A percentile compares a stretch with the other conserved stretches of the same genome.
These are phyloP conservation scores for Austroboletus rostrupii DNA, from an alignment of 1,284 basidiomycete species.

Conservation along the genomic window DNA sequence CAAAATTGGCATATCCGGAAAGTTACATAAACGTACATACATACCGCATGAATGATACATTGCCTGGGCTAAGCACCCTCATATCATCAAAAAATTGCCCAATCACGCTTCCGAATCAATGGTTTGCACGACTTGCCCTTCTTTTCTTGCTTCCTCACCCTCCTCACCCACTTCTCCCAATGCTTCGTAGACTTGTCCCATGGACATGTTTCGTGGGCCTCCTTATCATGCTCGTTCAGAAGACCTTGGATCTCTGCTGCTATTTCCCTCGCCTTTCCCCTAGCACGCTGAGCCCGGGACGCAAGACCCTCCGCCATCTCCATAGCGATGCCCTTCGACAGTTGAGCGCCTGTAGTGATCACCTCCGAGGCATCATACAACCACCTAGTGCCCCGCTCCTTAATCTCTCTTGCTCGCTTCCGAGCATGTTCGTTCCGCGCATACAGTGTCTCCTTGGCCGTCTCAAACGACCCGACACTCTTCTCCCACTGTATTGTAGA, in stretches of 20 bases:
- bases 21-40: slow-evolving; percentile 22
- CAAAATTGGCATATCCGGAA: slow-evolving; percentile 7
- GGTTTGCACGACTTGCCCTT: slow-evolving; percentile 14
- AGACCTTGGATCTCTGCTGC: slow-evolving; percentile 27
- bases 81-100: slow-evolving; percentile 9
- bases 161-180: slow-evolving; percentile 23
- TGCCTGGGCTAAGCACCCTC: not conserved
- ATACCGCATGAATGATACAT: slow-evolving; percentile 5
- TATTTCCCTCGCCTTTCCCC: slow-evolving; percentile 44
- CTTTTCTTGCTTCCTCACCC: slow-evolving; percentile 5
- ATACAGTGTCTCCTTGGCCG: slow-evolving; percentile 39
- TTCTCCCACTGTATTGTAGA: slow-evolving; percentile 40
- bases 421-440: slow-evolving; percentile 55
- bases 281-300: slow-evolving; percentile 42
- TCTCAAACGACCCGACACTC: slow-evolving; percentile 21
- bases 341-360: slow-evolving; percentile 35
- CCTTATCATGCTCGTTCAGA: slow-evolving; percentile 22
- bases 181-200: slow-evolving; percentile 17
- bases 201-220: slow-evolving; percentile 8
- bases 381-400: slow-evolving; percentile 41
- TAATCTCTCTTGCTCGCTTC: slow-evolving; percentile 53
- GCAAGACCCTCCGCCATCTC: slow-evolving; percentile 27
- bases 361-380: slow-evolving; percentile 38
- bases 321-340: slow-evolving; percentile 47
- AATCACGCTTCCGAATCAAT: slow-evolving; percentile 12